Percentiles rank a stretch among this genome's conserved stretches.
phyloP scores from a whole-genome alignment of 805 yeast species.

The Yamadazyma phyllophila region DNA sequence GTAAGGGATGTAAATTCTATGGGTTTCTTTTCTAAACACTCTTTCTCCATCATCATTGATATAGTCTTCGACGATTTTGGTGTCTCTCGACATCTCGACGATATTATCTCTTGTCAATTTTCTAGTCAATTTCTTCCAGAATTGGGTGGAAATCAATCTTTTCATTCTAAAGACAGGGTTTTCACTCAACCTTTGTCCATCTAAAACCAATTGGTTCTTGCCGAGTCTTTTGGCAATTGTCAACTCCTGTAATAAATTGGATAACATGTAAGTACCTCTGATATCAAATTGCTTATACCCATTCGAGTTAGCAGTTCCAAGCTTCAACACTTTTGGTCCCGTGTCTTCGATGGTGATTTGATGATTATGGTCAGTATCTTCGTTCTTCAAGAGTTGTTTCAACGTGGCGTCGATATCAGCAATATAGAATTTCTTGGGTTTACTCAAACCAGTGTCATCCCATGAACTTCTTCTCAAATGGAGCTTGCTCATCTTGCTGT shows the following conservation, averaged over 20 bases:
- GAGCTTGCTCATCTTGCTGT: constrained; percentile 8
- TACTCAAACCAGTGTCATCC: constrained; percentile 23
- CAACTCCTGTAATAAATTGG: constrained; percentile 82
- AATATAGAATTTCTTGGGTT: constrained; percentile 60
- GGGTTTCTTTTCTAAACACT: constrained; percentile 49
- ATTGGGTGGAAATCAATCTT: constrained; percentile 69
- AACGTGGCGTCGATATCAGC: constrained; percentile 73
- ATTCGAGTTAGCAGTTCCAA: constrained; percentile 73
- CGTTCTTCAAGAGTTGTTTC: constrained; percentile 62
- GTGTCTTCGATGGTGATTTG: constrained; percentile 51
- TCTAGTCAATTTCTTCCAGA: constrained; percentile 81
- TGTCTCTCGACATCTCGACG: constrained; percentile 69
- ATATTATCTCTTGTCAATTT: constrained; percentile 61
- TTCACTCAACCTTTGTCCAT: constrained; percentile 80
- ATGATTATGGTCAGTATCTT: constrained; percentile 80
- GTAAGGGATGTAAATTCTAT: constrained; percentile 76
- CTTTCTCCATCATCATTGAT: constrained; percentile 30
- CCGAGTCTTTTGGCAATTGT: constrained; percentile 84
- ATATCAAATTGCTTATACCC: constrained; percentile 73
- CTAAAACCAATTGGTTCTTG: constrained; percentile 71
- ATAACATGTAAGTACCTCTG: constrained; percentile 86
- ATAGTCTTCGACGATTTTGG: constrained; percentile 61
- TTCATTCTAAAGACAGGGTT: constrained; percentile 79
- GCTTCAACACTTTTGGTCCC: constrained; percentile 29
- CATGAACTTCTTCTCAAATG: constrained; percentile 31